phyloP scores from a whole-genome alignment of 306 rosid species.

The Medicago arabica region DNA sequence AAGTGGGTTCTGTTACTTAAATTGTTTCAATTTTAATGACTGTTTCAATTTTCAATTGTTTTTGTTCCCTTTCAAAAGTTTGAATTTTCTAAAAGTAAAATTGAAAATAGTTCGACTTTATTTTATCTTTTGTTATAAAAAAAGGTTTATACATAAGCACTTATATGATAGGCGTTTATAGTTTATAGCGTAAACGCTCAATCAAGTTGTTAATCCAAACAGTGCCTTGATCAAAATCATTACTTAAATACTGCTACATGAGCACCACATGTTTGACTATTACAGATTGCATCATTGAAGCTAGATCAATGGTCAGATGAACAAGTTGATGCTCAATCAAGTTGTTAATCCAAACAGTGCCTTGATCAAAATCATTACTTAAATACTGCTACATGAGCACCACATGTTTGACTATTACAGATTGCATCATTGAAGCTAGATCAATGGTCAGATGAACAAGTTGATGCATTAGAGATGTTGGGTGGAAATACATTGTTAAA shows the following conservation, averaged over 20 bases:
- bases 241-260: not conserved
- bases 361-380: not conserved
- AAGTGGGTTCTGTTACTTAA: too few species aligned
- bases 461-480: conserved; percentile 58
- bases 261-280: not conserved
- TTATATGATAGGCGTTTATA: not conserved
- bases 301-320: conserved; percentile 92
- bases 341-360: not conserved
- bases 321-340: conserved; percentile 56
- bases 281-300: conserved; percentile 86
- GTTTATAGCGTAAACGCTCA: not conserved
- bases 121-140: not conserved
- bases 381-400: not conserved
- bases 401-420: conserved; percentile 44
- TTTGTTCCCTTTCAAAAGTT: too few species aligned
- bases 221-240: not conserved
- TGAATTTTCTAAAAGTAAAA: too few species aligned
- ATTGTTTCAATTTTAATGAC: too few species aligned
- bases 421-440: conserved; percentile 91
- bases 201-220: not conserved
- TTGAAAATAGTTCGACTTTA: not conserved
- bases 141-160: not conserved
- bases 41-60: too few species aligned
- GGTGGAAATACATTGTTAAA: conserved; percentile 82
- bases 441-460: conserved; percentile 86